A percentile compares a stretch with the other conserved stretches of the same genome.
Conservation (phyloP, 345 rosid genomes). For the Eucalyptus polyanthemos region DNA sequence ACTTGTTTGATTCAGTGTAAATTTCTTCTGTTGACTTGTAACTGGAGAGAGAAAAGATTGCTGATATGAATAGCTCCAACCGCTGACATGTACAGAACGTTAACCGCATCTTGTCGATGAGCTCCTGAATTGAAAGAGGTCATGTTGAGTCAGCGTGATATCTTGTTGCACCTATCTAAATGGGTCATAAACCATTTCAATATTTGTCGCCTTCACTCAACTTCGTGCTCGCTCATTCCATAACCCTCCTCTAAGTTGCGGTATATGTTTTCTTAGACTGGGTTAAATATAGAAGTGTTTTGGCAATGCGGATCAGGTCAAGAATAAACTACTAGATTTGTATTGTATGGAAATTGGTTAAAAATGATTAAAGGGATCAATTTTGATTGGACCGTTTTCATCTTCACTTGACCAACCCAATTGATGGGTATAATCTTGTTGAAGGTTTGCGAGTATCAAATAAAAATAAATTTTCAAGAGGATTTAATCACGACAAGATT, state of each 20-base stretch:
- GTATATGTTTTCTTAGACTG: fast-evolving
- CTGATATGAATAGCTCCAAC: not conserved
- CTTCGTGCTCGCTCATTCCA: fast-evolving
- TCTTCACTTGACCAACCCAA: fast-evolving
- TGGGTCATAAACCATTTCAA: not conserved
- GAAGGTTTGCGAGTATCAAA: not conserved
- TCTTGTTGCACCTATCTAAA: not conserved
- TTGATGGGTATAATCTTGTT: fast-evolving
- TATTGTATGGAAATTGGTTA: too few species aligned
- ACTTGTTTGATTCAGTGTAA: not conserved
- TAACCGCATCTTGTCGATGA: not conserved
- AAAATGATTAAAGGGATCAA: fast-evolving
- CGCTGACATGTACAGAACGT: conserved; percentile 1
- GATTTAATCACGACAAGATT: fast-evolving
- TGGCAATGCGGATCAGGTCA: fast-evolving
- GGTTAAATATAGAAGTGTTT: too few species aligned
- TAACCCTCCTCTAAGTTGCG: not conserved
- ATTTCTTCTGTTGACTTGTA: not conserved
- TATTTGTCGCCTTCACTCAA: fast-evolving
- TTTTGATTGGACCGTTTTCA: fast-evolving
- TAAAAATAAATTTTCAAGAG: not conserved
- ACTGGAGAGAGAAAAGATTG: not conserved
- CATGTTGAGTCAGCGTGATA: not conserved
- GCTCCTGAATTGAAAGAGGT: not conserved
- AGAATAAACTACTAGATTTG: too few species aligned